Evolutionary conservation across 1,284 basidiomycete genomes (phyloP), one percentile per base, ranked within the genome.

Genomic region (Farysia itapuensis): DNA sequence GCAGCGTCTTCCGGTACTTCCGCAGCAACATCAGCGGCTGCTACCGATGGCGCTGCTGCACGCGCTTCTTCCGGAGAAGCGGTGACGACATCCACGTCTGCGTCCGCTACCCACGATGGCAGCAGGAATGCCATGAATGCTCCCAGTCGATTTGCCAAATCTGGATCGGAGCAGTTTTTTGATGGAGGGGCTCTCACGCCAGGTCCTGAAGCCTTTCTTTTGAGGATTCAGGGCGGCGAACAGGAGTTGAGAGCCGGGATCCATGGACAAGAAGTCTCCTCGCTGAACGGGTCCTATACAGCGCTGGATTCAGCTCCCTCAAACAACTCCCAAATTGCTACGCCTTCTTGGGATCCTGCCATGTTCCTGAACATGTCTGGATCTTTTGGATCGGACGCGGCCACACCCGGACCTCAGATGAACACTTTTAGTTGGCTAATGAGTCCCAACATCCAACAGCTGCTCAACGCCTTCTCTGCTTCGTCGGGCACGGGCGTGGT

Each of bases 171-270:
- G 44, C 51, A 61, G 43, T 61, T 54, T 61, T 61, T 61, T 61
- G 58, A 61, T 61, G 58, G 58, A 61, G 58, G 51, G 43, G 58
- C 58, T 61, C 56, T 64, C 61, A 56, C 61, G 51, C 56, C 56
- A 45, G 65, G 65, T 43, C 65, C 65, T 45, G 65, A 67, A 48
- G 65, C 61, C 43, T 67, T 67, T 40, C 57, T 67, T 39, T 51
- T 67, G 33, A 58, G 65, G 47, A 51, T 67, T 42, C 59, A 64
- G 50, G 65, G 65, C 40, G 65, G 60, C 46, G 51, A 44, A 43
- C 60, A 67, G 50, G 65, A 67, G 46, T 51, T 48, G 47, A 60
- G 65, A 52, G 60, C 65, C 58, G 58, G 58, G 24, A 56, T 61
- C 57, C 57, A 60, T 43, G 57, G 57, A 45, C 53, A 43, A 36